These are phyloP conservation scores for Artomyces pyxidatus DNA, from an alignment of 768 basidiomycete genomes.

Conservation along the genomic window DNA sequence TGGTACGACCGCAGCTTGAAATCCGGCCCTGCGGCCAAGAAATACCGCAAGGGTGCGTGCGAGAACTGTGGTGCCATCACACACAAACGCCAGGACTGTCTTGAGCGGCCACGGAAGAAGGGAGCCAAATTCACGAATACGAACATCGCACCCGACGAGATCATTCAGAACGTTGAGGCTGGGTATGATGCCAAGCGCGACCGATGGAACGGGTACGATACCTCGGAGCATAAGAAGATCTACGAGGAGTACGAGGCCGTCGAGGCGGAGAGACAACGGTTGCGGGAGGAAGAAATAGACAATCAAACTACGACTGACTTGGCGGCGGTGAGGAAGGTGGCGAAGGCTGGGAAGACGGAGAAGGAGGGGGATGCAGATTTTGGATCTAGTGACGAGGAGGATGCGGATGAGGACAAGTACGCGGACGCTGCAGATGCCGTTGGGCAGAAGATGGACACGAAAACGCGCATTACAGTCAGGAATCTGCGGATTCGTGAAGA, in stretches of 20 bases:
- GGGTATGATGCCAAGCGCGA: slow-evolving; percentile 95
- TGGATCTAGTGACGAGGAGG: slow-evolving; percentile 93
- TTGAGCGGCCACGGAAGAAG: slow-evolving; percentile 93
- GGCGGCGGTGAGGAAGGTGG: slow-evolving; percentile 89
- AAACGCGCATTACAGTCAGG: slow-evolving; percentile 95
- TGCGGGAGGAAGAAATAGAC: slow-evolving; percentile 96
- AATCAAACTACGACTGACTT: slow-evolving; percentile 91
- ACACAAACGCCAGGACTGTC: slow-evolving; percentile 84
- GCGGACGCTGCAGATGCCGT: slow-evolving; percentile 97
- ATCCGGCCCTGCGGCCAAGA: slow-evolving; percentile 88
- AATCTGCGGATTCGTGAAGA: slow-evolving; percentile 99
- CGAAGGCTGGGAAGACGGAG: slow-evolving; percentile 77
- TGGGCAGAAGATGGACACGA: slow-evolving; percentile 96
- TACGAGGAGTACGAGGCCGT: slow-evolving; percentile 93
- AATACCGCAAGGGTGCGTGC: slow-evolving; percentile 96
- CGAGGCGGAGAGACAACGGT: slow-evolving; percentile 82
- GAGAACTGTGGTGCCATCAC: slow-evolving; percentile 98
- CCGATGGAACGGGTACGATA: slow-evolving; percentile 97
- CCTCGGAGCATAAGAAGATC: slow-evolving; percentile 74
- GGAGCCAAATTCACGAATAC: slow-evolving; percentile 90
- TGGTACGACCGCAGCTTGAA: slow-evolving; percentile 89
- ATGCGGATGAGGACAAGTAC: slow-evolving; percentile 96
- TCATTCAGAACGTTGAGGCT: slow-evolving; percentile 67
- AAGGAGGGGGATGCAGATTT: slow-evolving; percentile 82
- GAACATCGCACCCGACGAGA: slow-evolving; percentile 86